Evolutionary conservation across 2,329 filamentous ascomycete species (phyloP).

Genomic region (Xylaria sp.): DNA sequence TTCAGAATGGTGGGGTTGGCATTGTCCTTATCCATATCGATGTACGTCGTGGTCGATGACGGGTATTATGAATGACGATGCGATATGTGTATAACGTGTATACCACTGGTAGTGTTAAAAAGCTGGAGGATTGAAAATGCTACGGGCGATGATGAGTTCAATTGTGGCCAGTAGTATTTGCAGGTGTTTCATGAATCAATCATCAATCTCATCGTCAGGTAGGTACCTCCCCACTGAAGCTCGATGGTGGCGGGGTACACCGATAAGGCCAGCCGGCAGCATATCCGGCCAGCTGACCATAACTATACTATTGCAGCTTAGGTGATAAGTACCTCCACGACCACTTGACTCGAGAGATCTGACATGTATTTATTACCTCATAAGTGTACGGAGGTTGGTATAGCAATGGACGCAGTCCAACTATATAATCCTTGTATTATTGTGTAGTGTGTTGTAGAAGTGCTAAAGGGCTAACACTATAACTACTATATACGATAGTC

Average conservation of each 20-base stretch:
- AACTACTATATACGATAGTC: too few relatives aligned
- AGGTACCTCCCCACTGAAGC: neutral
- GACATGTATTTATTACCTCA: neutral
- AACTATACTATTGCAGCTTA: neutral
- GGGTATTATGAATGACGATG: neutral
- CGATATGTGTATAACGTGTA: neutral
- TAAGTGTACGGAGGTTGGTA: neutral
- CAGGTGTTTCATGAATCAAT: neutral
- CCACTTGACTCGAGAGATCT: too few relatives aligned
- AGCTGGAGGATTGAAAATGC: neutral
- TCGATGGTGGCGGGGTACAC: neutral
- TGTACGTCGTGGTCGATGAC: neutral
- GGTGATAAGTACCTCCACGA: too few relatives aligned
- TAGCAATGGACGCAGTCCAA: too few relatives aligned
- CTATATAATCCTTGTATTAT: too few relatives aligned
- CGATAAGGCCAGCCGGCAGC: neutral
- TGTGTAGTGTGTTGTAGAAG: too few relatives aligned
- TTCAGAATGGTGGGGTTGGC: slow-evolving; percentile 94
- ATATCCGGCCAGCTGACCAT: neutral
- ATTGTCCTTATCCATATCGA: slow-evolving; percentile 68
- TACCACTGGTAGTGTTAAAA: neutral
- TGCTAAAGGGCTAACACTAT: too few relatives aligned
- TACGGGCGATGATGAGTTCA: neutral
- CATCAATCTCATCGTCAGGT: neutral
- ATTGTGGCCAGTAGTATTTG: neutral